Percentiles rank a stretch among this genome's conserved stretches.
Evolutionary conservation across 1,284 basidiomycete species (phyloP).

Genomic region (Crepidotus sp.): DNA sequence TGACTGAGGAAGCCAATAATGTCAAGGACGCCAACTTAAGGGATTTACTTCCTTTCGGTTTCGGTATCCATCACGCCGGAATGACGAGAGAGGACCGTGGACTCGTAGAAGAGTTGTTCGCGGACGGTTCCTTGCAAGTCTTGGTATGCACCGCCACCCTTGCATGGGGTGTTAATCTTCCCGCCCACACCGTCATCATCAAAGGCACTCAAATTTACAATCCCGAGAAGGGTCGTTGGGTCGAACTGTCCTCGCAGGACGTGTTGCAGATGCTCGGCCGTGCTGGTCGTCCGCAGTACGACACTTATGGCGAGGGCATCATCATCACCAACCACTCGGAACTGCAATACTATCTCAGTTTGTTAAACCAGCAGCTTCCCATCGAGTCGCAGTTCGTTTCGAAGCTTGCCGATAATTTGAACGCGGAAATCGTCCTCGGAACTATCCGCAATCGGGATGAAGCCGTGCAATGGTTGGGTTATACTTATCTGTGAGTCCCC

Average conservation of each 20-base stretch:
- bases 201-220: conserved; percentile 99
- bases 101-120: conserved; percentile 92
- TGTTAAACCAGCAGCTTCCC: conserved; percentile 93
- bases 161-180: conserved; percentile 98
- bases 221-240: conserved; percentile 97
- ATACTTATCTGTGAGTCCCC: conserved; percentile 79
- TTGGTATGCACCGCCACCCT: conserved; percentile 96
- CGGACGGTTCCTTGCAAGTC: conserved; percentile 88
- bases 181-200: conserved; percentile 97
- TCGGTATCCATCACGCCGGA: conserved; percentile 98
- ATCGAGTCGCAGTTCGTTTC: conserved; percentile 95
- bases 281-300: conserved; percentile 96
- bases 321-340: conserved; percentile 98
- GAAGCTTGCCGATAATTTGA: conserved; percentile 91
- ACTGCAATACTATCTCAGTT: conserved; percentile 91
- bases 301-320: conserved; percentile 95
- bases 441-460: conserved; percentile 94
- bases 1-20: conserved; percentile 77
- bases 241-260: conserved; percentile 92
- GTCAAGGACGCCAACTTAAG: conserved; percentile 81
- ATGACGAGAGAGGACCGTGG: conserved; percentile 93
- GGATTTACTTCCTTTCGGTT: conserved; percentile 93
- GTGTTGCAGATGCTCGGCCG: conserved; percentile 98
- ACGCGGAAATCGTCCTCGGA: conserved; percentile 96
- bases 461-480: conserved; percentile 95